Evolutionary conservation across 768 basidiomycete genomes (phyloP), one percentile per base, ranked within the genome.

Genomic region (Pisolithus albus): DNA sequence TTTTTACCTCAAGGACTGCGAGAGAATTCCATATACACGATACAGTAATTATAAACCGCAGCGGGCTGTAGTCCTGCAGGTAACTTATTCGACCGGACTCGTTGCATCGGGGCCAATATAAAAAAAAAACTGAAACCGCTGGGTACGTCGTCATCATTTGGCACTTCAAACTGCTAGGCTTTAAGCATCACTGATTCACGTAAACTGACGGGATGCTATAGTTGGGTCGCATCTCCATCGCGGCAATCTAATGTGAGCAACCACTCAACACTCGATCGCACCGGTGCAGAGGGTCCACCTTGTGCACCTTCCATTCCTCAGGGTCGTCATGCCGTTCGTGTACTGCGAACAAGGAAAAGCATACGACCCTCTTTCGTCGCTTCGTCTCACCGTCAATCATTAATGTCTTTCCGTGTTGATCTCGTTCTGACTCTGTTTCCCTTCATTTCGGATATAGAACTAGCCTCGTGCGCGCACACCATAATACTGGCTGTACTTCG

Each of bases 361-460:
- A 52, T 52, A 52, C 58, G 39, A 41, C 21, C 50, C 57, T 61
- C 51, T 1, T 56, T 51, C 63, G 52, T 62, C 54, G 59, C 56
- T 65, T 56, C 56, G 57, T 67, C 39, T 50, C 52, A 63, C 55
- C 61, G 64, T 54, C 61, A 66, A 67, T 67, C 65, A 67, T 69
- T 69, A 63, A 61, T 43, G 4, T 56, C 51, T 58, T 63, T 61
- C 58, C 53, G 63, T 60, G 67, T 56, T 67, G 65, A 67, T 67
- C 64, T 54, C 61, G 61, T 67, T 63, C 65, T 63, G 56, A 63
- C 61, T 56, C 57, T 48, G 43, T 56, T 50, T 64, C 48, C 26
- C 43, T 65, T 67, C 65, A 67, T 67, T 67, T 67, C 65, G 65
- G 67, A 54, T 58, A 65, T 69, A 65, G 56, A 67, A 62, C 53